Conservation (phyloP, 2,329 filamentous ascomycete genomes). For the Paramyrothecium roridum region DNA sequence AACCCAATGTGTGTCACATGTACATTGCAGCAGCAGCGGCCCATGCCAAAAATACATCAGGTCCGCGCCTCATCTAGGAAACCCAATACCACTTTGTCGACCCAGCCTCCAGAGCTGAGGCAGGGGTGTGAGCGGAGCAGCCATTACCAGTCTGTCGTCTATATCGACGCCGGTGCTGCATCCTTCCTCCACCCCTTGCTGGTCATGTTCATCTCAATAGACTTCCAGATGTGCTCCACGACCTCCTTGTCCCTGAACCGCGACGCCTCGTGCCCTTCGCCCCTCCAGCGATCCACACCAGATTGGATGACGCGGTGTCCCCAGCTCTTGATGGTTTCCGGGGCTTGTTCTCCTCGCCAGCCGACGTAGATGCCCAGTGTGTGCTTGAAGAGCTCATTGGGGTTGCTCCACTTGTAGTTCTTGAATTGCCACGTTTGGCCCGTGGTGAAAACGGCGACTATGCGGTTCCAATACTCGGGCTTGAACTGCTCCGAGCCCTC, state of each 20-base stretch:
- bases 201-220: constrained; percentile 85
- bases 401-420: constrained; percentile 91
- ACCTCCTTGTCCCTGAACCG: constrained; percentile 88
- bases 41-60: background rate
- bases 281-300: constrained; percentile 80
- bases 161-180: constrained; percentile 56
- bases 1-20: background rate
- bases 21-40: background rate
- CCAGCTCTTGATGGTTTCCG: constrained; percentile 77
- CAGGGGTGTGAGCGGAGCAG: background rate
- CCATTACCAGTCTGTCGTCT: constrained; percentile 5
- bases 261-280: constrained; percentile 49
- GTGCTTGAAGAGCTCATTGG: constrained; percentile 85
- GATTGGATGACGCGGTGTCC: constrained; percentile 78
- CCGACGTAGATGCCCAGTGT: constrained; percentile 86
- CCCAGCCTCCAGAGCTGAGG: too few relatives aligned
- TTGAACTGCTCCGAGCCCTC: constrained; percentile 94
- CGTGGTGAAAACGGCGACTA: constrained; percentile 96
- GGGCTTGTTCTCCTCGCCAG: constrained; percentile 80
- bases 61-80: background rate
- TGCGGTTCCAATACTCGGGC: constrained; percentile 93
- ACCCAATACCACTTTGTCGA: too few relatives aligned
- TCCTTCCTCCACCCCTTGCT: constrained; percentile 78
- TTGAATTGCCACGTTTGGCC: constrained; percentile 99
- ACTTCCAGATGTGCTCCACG: constrained; percentile 88